Evolutionary conservation across 495 filamentous ascomycete genomes (phyloP), one percentile per base, ranked within the genome.

Genomic region (Penicillium desertorum): DNA sequence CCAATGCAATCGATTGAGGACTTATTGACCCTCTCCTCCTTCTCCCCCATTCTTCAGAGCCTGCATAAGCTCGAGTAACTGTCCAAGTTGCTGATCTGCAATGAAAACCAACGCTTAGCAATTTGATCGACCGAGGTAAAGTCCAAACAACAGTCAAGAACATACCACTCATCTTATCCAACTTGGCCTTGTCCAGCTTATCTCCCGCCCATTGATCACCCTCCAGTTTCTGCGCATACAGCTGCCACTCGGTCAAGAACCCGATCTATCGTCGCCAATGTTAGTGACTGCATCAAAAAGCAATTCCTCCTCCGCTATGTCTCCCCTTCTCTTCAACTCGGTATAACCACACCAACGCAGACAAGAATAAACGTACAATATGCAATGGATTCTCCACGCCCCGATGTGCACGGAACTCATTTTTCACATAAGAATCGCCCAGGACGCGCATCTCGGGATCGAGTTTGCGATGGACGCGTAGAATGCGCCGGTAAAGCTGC

Each of bases 131-230:
- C 27, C 46, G 17, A 32, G 17, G 6, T 17, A 14, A 19, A 20
- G 41, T 14, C 0, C 56, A 53, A 7, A 51, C 50, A 57, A 30
- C 45, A 63, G n/a, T 27, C n/a, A 63, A 39, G 11, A 46, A 79
- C 85, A 57, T 72, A 98, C 93, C 93, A 70, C 89, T 98, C 92
- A 99, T 89, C 76, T 96, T 97, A 54, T 90, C 88, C 54, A 96
- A 71, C 74, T 92, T 94, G 10, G 71, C 76, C 54, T 79, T 79
- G 46, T 97, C 92, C 67, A 96, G 69, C 63, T 84, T 89, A 55
- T 86, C 90, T 0, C 85, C 92, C 36, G 74, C 72, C 92, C 94
- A 97, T 0, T 79, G 69, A 42, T 95, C 87, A 0, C 92, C 91
- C 63, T 98, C 94, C 17, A 99, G 66, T 61, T 87, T 83, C 70